These are phyloP conservation scores for Globisporangium emineosum DNA, from an alignment of 352 stramenopile species.

Conservation along the genomic window DNA sequence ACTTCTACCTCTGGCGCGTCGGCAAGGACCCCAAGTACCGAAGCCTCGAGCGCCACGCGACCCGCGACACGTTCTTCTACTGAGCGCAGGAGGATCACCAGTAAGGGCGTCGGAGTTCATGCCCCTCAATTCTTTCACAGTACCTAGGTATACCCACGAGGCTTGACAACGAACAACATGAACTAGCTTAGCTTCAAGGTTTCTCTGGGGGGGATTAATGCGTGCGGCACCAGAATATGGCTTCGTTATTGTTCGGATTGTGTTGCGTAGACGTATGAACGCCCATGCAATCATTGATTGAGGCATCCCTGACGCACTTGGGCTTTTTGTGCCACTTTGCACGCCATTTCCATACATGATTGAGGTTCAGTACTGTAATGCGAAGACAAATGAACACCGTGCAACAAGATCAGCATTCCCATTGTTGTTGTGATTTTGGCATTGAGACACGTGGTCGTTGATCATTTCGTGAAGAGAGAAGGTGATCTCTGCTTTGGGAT, in stretches of 20 bases:
- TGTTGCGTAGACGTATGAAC: background rate
- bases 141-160: no score
- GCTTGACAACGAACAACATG: no score
- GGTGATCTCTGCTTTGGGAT: background rate
- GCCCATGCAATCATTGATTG: background rate
- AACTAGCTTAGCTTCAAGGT: no score
- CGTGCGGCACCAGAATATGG: background rate
- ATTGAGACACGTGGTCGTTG: background rate
- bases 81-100: conserved; percentile 16
- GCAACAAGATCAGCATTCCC: background rate
- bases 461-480: background rate
- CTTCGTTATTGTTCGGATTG: background rate
- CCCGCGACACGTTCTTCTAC: conserved; percentile 71
- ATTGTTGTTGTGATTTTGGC: background rate
- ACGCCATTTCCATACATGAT: no score
- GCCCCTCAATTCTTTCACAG: background rate
- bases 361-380: no score
- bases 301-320: background rate
- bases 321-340: background rate
- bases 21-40: conserved; percentile 74
- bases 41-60: conserved; percentile 63
- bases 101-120: background rate
- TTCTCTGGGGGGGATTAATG: background rate
- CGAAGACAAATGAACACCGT: no score
- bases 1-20: conserved; percentile 73